Evolutionary conservation across 2,329 filamentous ascomycete genomes (phyloP).

Genomic region (Teratosphaeria pseudoeucalypti): DNA sequence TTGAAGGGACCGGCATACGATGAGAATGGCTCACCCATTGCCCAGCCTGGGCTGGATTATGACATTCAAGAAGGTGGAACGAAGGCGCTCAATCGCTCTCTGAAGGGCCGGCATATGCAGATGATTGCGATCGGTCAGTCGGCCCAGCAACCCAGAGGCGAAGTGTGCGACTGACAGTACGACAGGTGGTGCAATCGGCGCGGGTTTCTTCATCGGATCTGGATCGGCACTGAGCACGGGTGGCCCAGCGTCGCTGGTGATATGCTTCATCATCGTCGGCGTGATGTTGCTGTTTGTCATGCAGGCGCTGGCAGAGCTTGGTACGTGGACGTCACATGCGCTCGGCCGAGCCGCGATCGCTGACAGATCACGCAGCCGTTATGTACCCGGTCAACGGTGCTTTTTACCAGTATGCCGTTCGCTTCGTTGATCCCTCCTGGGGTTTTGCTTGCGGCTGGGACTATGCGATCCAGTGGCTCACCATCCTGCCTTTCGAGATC

Average conservation of each 20-base stretch:
- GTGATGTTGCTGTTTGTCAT: constrained; percentile 24
- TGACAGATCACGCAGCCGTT: constrained; percentile 6
- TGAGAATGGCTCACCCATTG: not conserved
- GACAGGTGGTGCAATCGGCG: constrained; percentile 30
- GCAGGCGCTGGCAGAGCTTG: constrained; percentile 27
- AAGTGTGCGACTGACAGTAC: not conserved
- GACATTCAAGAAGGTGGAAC: not conserved
- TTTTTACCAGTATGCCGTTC: constrained; percentile 21
- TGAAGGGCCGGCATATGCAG: constrained; percentile 69
- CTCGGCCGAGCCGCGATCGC: constrained; percentile 41
- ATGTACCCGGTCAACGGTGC: constrained; percentile 27
- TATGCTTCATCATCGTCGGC: constrained; percentile 27
- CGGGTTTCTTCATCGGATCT: constrained; percentile 27
- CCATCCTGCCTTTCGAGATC: constrained; percentile 25
- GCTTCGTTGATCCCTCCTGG: constrained; percentile 26
- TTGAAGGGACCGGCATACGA: not conserved
- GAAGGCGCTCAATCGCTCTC: not conserved
- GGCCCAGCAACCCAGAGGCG: not conserved
- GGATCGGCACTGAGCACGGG: constrained; percentile 22
- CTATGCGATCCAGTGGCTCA: constrained; percentile 26
- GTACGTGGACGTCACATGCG: constrained; percentile 37
- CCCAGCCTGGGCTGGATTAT: not conserved
- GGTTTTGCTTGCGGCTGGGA: constrained; percentile 29
- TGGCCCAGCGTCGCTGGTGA: constrained; percentile 24
- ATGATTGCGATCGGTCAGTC: constrained; percentile 85